Conservation (phyloP, 192 early-diverging fungal species). For the Coemansia sp. region DNA sequence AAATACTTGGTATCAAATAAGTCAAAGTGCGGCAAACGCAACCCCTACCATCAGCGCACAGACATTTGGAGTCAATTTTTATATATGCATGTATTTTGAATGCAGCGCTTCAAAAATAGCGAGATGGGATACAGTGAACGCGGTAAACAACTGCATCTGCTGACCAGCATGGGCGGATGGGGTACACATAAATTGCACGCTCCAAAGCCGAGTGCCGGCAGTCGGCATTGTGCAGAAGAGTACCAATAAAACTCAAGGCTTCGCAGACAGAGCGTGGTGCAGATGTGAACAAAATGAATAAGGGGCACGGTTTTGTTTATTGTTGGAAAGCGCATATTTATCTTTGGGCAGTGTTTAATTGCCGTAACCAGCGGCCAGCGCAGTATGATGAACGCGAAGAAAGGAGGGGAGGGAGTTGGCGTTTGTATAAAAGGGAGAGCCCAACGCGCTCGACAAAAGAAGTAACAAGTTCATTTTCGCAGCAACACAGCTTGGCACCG, state of each 20-base stretch:
- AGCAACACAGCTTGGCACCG: background rate
- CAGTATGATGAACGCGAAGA: slow-evolving; percentile 7
- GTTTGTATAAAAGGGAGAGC: slow-evolving; percentile 1
- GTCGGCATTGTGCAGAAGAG: background rate
- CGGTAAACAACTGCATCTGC: background rate
- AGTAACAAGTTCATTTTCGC: background rate
- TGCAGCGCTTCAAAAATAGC: background rate
- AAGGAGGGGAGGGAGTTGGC: background rate
- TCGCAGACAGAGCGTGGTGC: background rate
- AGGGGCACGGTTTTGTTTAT: background rate
- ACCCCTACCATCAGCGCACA: background rate
- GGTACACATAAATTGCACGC: background rate
- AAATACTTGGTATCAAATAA: slow-evolving; percentile 66
- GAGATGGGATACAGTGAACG: background rate
- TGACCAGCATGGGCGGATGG: background rate
- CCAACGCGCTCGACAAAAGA: background rate
- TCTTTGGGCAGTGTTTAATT: background rate
- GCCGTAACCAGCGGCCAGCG: background rate
- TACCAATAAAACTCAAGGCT: background rate
- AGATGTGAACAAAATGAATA: background rate
- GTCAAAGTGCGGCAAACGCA: slow-evolving; percentile 56
- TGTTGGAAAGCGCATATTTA: background rate
- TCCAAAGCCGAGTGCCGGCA: background rate
- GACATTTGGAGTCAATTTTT: slow-evolving; percentile 4
- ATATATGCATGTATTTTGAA: slow-evolving; percentile 3